These are phyloP conservation scores for Shiraia bambusicola DNA, from an alignment of 2,329 filamentous ascomycete species.

Conservation along the genomic window DNA sequence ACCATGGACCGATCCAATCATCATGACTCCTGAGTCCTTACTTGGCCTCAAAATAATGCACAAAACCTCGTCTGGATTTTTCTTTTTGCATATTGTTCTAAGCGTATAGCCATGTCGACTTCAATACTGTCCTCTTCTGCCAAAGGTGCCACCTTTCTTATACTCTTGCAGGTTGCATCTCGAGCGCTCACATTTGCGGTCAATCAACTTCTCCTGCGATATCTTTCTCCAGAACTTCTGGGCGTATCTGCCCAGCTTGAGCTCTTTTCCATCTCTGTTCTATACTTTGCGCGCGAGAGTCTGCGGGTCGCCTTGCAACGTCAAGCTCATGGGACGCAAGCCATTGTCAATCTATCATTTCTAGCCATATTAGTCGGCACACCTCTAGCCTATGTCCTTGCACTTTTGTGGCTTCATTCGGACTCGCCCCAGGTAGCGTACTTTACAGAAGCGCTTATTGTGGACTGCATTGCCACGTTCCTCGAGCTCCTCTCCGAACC, in stretches of 20 bases:
- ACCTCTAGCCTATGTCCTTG: conserved; percentile 64
- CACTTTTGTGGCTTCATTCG: conserved; percentile 64
- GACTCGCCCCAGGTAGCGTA: conserved; percentile 61
- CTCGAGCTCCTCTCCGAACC: conserved; percentile 85
- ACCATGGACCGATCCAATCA: conserved; percentile 22
- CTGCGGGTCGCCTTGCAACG: conserved; percentile 89
- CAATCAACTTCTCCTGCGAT: conserved; percentile 88
- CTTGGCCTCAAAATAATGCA: conserved; percentile 9
- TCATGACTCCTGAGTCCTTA: conserved; percentile 21
- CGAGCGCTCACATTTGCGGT: conserved; percentile 85
- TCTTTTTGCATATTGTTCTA: conserved; percentile 1
- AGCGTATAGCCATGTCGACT: conserved; percentile 28
- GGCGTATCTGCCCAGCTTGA: conserved; percentile 89
- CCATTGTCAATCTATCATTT: conserved; percentile 86
- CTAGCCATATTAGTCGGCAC: conserved; percentile 71
- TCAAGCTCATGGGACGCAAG: conserved; percentile 64
- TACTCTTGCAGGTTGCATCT: conserved; percentile 84
- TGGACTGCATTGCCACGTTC: conserved; percentile 60
- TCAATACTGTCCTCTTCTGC: conserved; percentile 53
- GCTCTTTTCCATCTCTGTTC: conserved; percentile 86
- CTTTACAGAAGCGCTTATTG: conserved; percentile 57
- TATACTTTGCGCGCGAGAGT: conserved; percentile 92
- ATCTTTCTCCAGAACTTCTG: conserved; percentile 79
- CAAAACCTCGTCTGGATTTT: conserved; percentile 8
- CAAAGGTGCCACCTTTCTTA: conserved; percentile 79